Percentiles rank a stretch among this genome's conserved stretches.
These are phyloP conservation scores for Naganishia randhawae DNA, from an alignment of 768 basidiomycete genomes.

Conservation along the genomic window DNA sequence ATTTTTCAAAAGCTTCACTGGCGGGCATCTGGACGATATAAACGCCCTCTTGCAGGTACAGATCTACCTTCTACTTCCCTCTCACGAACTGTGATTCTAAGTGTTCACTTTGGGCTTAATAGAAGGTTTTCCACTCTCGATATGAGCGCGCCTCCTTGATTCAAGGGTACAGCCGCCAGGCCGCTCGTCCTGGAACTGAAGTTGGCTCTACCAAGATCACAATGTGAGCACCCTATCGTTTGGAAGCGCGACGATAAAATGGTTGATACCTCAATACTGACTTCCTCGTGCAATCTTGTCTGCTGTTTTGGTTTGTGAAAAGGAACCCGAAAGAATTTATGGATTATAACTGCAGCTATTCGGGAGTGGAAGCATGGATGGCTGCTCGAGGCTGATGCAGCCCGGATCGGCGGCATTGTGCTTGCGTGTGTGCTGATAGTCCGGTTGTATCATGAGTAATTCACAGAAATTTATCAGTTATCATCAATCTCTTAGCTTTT, in stretches of 20 bases:
- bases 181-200: conserved; percentile 9
- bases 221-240: not conserved
- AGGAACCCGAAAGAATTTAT: conserved; percentile 19
- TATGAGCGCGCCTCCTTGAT: conserved; percentile 25
- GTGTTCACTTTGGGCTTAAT: not conserved
- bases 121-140: conserved; percentile 20
- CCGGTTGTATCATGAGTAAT: too few relatives aligned
- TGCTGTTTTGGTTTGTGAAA: not conserved
- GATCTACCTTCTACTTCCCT: not conserved
- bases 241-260: not conserved
- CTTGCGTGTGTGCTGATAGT: too few relatives aligned
- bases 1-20: not conserved
- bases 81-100: not conserved
- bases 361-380: conserved; percentile 15
- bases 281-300: too few relatives aligned
- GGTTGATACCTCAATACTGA: not conserved
- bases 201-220: conserved; percentile 21
- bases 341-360: conserved; percentile 21
- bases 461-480: too few relatives aligned
- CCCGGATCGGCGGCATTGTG: too few relatives aligned
- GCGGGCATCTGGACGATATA: not conserved
- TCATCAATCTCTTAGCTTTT: too few relatives aligned
- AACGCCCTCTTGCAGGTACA: not conserved
- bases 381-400: not conserved
- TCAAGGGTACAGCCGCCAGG: conserved; percentile 19